Evolutionary conservation across 495 filamentous ascomycete genomes (phyloP), one percentile per base, ranked within the genome.

Genomic region (Geopyxis carbonaria): DNA sequence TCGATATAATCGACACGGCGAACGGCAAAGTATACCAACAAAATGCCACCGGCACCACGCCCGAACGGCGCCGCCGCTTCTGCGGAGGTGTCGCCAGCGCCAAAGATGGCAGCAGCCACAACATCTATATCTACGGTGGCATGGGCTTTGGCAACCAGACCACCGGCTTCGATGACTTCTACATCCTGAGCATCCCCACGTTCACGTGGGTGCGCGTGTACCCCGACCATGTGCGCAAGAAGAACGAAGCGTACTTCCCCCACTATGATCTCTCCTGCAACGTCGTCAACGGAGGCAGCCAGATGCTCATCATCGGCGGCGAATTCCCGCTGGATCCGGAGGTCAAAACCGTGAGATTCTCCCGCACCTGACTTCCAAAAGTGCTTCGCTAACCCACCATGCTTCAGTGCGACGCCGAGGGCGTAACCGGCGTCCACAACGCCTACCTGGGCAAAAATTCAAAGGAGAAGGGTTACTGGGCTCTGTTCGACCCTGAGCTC

Each of bases 61-160:
- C 70, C 5, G 51, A 47, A 21, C 49, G 52, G 22, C 57, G 69
- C 10, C 50, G 67, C 30, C 57, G 61, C n/a, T 73, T 72, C 43
- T 74, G 69, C 45, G 68, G 62, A 5, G 69, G 65, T 5, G 66
- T 59, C 9, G 60, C 63, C 5, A 68, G 65, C 58, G 60, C 70
- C 0, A 31, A 52, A 6, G 69, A 72, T 47, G 57, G 61, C 38
- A 67, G 66, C 10, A 67, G 54, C 30, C 59, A 70, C 33, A 72
- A 71, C 43, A 65, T 69, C 64, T 67, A 71, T 38, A 56, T 70
- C 8, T 69, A 67, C 48, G 68, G 68, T 31, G 68, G 68, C 7
- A 57, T 57, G 20, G 59, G 60, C 21, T 57, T 64, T 30, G 48
- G 56, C 3, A 48, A 48, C 3, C 56, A 65, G 34, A 48, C 48